Base-by-base conservation (phyloP, 148 eudicot genomes). In the Polygonum aviculare region DNA sequence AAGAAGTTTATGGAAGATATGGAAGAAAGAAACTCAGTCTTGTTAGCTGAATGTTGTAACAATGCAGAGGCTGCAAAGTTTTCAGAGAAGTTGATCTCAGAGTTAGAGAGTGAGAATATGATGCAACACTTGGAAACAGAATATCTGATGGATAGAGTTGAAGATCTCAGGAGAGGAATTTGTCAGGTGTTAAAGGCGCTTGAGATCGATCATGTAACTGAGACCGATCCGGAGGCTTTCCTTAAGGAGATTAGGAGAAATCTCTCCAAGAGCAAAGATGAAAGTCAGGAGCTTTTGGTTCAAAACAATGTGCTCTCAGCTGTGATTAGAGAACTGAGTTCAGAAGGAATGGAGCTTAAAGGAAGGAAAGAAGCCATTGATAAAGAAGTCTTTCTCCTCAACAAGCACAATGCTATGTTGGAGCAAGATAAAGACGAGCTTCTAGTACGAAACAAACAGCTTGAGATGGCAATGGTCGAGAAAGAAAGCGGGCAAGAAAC, bases 91-190 rank as follows among this genome's bases (percentile, higher is more conserved):
- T 79, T 95, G 81, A 93, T 95, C 50, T 83, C 90, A 10, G 99
- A 95, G 82, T 81, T 95, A 73, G 94, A 95, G 88, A 80, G 80
- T 76, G 97, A 95, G 84, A 95, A 86, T 75, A 90, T 95, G 82
- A 92, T 92, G 86, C 91, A 90, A 74, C 89, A 95, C 79, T 86
- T 95, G 22, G 99, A 95, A 84, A 87, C 89, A 59, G 96, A 92
- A 74, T 86, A 85, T 77, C 78, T 95, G 69, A 76, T 93, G 71
- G 94, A 85, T 67, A 92, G 86, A 80, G 86, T 90, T 67, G 89
- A 87, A 47, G 82, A 84, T 74, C 80, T 93, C 77, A 90, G 90
- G 80, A 78, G 80, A 82, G 96, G 94, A 47, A 85, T 95, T 33
- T 84, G 78, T 80, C 85, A 82, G 77, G 86, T 93, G 50, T 81